phyloP scores from a whole-genome alignment of 768 basidiomycete genomes.

The Rhizopogon rudus region DNA sequence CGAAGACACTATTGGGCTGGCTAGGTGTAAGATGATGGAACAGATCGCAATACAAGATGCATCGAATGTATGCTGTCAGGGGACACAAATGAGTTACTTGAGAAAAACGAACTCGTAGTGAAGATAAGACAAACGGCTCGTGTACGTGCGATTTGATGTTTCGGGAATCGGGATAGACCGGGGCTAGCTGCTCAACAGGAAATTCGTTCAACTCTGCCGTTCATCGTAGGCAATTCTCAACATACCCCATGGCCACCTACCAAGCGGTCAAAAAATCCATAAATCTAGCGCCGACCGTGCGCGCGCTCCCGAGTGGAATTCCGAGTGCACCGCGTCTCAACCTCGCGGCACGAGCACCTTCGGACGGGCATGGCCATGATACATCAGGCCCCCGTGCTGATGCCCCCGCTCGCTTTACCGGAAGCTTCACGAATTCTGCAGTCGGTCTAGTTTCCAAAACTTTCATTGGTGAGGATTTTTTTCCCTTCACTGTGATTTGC shows the following conservation, averaged over 20 bases:
- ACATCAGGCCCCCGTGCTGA: slow-evolving; percentile 54
- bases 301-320: slow-evolving; percentile 73
- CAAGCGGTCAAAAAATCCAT: slow-evolving; percentile 78
- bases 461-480: slow-evolving; percentile 47
- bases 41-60: no score
- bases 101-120: no score
- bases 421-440: slow-evolving; percentile 42
- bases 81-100: no score
- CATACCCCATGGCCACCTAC: slow-evolving; percentile 57
- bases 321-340: slow-evolving; percentile 75
- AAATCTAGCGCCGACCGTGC: slow-evolving; percentile 77
- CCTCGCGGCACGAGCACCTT: slow-evolving; percentile 60
- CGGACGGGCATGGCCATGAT: slow-evolving; percentile 56
- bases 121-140: no score
- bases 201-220: neutral
- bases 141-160: neutral
- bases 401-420: slow-evolving; percentile 57
- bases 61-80: no score
- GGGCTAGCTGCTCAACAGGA: neutral
- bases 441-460: slow-evolving; percentile 62
- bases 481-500: slow-evolving; percentile 5
- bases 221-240: neutral
- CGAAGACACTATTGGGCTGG: no score
- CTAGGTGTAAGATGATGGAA: no score
- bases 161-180: neutral